A percentile compares a stretch with the other conserved stretches of the same genome.
These are phyloP conservation scores for Salix purpurea DNA, from an alignment of 345 rosid species.

Conservation along the genomic window DNA sequence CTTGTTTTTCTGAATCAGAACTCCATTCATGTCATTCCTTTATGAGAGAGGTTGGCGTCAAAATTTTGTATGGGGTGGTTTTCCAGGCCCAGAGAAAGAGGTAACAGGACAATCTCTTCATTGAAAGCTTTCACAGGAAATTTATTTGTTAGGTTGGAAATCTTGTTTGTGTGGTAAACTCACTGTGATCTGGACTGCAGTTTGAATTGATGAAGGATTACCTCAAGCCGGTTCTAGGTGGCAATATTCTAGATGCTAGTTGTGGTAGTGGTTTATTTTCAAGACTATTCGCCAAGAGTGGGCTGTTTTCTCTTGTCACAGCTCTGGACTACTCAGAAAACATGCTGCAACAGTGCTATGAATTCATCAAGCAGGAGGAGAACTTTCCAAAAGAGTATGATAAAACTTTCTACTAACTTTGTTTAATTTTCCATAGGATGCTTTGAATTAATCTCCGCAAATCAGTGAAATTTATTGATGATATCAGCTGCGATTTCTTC, in stretches of 20 bases:
- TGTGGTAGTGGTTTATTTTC: conserved; percentile 89
- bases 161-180: conserved; percentile 3
- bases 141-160: neutral
- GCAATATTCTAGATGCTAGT: conserved; percentile 80
- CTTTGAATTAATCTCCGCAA: neutral
- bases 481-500: neutral
- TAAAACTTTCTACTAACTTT: neutral
- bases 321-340: conserved; percentile 89
- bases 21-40: conserved; percentile 60
- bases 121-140: neutral
- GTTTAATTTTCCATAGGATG: neutral
- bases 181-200: conserved; percentile 32
- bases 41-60: conserved; percentile 99
- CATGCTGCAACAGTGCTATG: conserved; percentile 78
- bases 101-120: conserved; percentile 25
- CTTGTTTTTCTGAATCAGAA: conserved; percentile 36
- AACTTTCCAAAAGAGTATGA: conserved; percentile 69
- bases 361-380: conserved; percentile 52
- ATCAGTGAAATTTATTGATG: neutral
- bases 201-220: conserved; percentile 72
- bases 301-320: conserved; percentile 60
- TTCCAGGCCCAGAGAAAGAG: conserved; percentile 89
- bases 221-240: conserved; percentile 71
- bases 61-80: conserved; percentile 64
- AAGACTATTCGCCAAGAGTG: conserved; percentile 67